A percentile compares a stretch with the other conserved stretches of the same genome.
phyloP scores from a whole-genome alignment of 2,329 filamentous ascomycete genomes.

The Alternaria sp. region DNA sequence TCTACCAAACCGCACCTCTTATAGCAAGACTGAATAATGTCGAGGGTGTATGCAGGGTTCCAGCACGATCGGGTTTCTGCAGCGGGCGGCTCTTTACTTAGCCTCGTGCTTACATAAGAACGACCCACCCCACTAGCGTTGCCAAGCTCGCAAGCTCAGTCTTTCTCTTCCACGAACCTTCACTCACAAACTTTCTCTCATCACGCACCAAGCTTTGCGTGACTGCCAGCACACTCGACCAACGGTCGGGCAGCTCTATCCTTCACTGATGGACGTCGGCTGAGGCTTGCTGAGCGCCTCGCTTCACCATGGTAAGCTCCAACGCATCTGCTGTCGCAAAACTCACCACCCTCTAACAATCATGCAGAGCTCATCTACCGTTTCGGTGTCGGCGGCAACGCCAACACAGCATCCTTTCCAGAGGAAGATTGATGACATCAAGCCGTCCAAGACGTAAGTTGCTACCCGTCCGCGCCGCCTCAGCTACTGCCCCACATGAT shows the following conservation, averaged over 20 bases:
- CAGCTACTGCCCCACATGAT: constrained; percentile 69
- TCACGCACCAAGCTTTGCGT: constrained; percentile 40
- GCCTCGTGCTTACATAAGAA: constrained; percentile 21
- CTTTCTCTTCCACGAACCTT: constrained; percentile 33
- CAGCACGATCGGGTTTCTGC: constrained; percentile 17
- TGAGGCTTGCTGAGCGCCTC: constrained; percentile 39
- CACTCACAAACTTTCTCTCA: constrained; percentile 25
- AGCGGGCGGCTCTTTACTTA: constrained; percentile 18
- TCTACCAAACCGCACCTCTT: constrained; percentile 7
- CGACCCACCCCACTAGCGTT: constrained; percentile 18
- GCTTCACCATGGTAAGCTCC: constrained; percentile 46
- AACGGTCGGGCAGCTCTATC: constrained; percentile 38
- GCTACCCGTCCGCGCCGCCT: constrained; percentile 2
- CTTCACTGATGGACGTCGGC: constrained; percentile 45
- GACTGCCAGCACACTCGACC: constrained; percentile 37
- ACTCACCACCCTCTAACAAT: constrained; percentile 21
- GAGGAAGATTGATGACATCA: constrained; percentile 80
- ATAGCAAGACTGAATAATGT: constrained; percentile 18
- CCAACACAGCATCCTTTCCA: constrained; percentile 78
- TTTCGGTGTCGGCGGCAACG: constrained; percentile 76
- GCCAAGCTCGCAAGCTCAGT: constrained; percentile 37
- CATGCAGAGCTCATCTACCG: constrained; percentile 65
- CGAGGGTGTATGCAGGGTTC: constrained; percentile 20
- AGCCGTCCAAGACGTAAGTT: constrained; percentile 86
- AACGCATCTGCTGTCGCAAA: constrained; percentile 10